These are phyloP conservation scores for Elaphomyces granulatus DNA, from an alignment of 495 filamentous ascomycete species.

Conservation along the genomic window DNA sequence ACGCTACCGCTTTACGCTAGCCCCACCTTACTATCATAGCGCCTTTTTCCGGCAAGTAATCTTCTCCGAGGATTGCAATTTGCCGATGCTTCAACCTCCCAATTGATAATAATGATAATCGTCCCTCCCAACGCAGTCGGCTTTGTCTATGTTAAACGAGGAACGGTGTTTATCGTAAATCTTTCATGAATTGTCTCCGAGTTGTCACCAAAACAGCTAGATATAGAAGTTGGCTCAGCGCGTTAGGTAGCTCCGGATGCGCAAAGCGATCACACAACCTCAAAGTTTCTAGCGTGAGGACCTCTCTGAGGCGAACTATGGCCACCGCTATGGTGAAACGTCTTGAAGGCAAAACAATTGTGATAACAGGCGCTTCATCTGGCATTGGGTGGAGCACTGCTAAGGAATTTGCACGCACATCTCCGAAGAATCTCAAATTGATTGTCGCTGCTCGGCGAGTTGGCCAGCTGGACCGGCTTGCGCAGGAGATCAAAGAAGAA, in stretches of 20 bases:
- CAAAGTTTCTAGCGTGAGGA: slow-evolving; percentile 5
- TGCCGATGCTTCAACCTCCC: too few relatives aligned
- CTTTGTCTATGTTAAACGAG: too few relatives aligned
- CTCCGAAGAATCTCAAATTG: slow-evolving; percentile 66
- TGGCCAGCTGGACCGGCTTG: slow-evolving; percentile 62
- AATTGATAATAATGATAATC: too few relatives aligned
- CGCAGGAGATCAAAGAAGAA: slow-evolving; percentile 61
- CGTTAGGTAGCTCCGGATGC: slow-evolving; percentile 8
- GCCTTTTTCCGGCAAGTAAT: too few relatives aligned
- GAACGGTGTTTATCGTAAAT: too few relatives aligned
- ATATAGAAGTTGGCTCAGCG: slow-evolving; percentile 13
- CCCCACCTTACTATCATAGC: too few relatives aligned
- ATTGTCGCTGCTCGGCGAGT: slow-evolving; percentile 76
- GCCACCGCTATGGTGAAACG: slow-evolving; percentile 66
- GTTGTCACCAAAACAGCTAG: slow-evolving; percentile 16
- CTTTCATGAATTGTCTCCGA: slow-evolving; percentile 23
- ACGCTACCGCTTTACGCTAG: too few relatives aligned
- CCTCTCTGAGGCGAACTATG: slow-evolving; percentile 44
- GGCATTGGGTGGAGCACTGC: slow-evolving; percentile 82
- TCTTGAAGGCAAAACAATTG: slow-evolving; percentile 83
- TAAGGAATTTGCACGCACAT: slow-evolving; percentile 80
- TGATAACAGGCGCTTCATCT: slow-evolving; percentile 87
- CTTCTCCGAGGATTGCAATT: too few relatives aligned
- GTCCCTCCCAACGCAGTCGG: too few relatives aligned
- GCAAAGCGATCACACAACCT: slow-evolving; percentile 10